Base-by-base conservation (phyloP, 768 basidiomycete species). In the Xerocomus brunneocitrinus region DNA sequence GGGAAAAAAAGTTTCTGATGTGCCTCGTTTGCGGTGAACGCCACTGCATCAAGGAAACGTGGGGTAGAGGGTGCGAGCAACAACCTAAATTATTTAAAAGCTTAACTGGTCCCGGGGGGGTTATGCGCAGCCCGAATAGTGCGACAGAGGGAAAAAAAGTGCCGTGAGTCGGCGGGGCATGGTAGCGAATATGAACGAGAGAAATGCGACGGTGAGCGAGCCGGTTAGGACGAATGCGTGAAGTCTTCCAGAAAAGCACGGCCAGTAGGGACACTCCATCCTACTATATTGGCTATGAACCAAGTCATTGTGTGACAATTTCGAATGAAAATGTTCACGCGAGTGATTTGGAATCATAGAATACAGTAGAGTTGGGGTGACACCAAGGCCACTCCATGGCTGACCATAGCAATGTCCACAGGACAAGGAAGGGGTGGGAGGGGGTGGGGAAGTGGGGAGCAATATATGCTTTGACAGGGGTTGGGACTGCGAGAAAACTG, bases 211-310 rank as follows among this genome's bases (percentile, higher is more conserved):
- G 12, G 19, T 28, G 43, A 32, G 6, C 27, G 35, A n/a, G 42
- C 45, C 8, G 13, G 42, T 36, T 5, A 14, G 40, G 49, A 41
- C 27, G 28, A 1, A 30, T 31, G 39, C 39, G 3, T 28, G 56
- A 53, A 30, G 59, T 45, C 47, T 34, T 16, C 54, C 47, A 54
- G 24, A 28, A 46, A 58, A 25, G 40, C 12, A 14, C n/a, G 56
- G 58, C 60, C 28, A 8, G 25, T 57, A 60, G 58, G 67, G 73
- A 74, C 77, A 67, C 77, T 70, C 74, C 62, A 50, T 30, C 63
- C 71, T 72, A 75, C 76, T 76, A 77, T 78, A 74, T 76, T 73
- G 76, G 74, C 79, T 80, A 81, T 81, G 80, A 81, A 80, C 78
- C 79, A 70, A 77, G 64, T 63, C 66, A 67, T 31, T 46, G 61